Base-by-base conservation (phyloP, 2,329 filamentous ascomycete species). In the Colletotrichum tabaci region DNA sequence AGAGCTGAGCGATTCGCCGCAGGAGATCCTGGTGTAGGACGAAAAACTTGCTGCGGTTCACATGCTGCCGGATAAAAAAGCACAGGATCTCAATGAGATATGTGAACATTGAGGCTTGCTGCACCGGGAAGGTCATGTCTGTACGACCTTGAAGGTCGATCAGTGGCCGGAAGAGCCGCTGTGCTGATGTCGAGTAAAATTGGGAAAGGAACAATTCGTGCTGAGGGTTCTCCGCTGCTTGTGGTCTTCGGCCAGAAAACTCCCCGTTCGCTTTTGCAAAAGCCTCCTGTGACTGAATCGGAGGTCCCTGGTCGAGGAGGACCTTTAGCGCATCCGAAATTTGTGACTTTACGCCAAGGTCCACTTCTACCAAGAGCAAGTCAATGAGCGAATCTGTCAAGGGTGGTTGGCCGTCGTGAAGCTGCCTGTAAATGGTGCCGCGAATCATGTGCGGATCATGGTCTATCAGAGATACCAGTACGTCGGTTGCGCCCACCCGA, bases 321-420 rank as follows among this genome's bases (percentile, higher is more conserved):
- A 98, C 93, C 82, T 98, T 98, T 79, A 99, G 92, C 9, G 96
- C 94, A 83, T 99, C 96, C 3, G 95, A 95, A 77, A 98, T 92
- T 80, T 98, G 96, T 38, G 94, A 95, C 82, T 98, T 98, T 74
- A 98, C 95, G 0, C 96, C 96, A 18, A 98, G 86, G 78, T 99
- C 96, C 21, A 94, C 92, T 83, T 99, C 96, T 2, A 96, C 91
- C 57, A 98, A 88, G 2, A 99, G 88, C 52, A 99, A 87, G 76
- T 98, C 96, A 70, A 98, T 97, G 50, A 99, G 85, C 0, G 94
- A 97, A 79, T 98, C 96, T 1, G 95, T 98, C 65, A 99, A 83
- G 5, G 94, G 94, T 2, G 92, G 90, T 76, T 94, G 91, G 79
- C 95, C 95, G 74, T 98, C 95, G 74, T 93, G 92, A 73, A 98